Evolutionary conservation across 305 asterid genomes (phyloP).

Genomic region (Fraxinus latifolia): DNA sequence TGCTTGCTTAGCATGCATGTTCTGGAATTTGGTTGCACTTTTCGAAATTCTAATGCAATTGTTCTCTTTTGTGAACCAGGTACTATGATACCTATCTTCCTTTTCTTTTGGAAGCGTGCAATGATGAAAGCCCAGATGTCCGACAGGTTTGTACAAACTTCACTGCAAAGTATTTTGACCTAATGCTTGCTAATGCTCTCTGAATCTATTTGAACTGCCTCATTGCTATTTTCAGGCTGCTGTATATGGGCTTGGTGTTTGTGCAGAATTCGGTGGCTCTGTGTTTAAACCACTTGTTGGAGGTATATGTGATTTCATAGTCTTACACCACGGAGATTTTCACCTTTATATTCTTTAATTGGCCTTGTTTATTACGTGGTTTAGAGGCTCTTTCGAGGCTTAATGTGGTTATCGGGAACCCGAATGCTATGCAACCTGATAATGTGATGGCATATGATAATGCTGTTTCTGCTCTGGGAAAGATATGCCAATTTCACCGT

Average conservation of each 20-base stretch:
- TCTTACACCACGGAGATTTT: not conserved
- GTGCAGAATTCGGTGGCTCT: constrained; percentile 89
- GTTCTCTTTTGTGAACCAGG: constrained; percentile 43
- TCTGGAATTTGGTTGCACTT: constrained; percentile 14
- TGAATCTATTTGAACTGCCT: constrained; percentile 22
- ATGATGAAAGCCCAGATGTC: constrained; percentile 86
- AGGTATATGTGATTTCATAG: constrained; percentile 42
- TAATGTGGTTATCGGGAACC: constrained; percentile 70
- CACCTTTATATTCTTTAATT: not conserved
- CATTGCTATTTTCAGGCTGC: constrained; percentile 67
- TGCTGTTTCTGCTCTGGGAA: constrained; percentile 90
- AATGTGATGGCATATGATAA: constrained; percentile 89
- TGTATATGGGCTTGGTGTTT: constrained; percentile 93
- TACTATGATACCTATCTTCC: constrained; percentile 89
- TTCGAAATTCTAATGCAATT: constrained; percentile 9
- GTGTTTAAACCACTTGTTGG: constrained; percentile 82
- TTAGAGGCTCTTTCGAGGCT: constrained; percentile 92
- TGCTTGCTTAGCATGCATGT: constrained; percentile 13
- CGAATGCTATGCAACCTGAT: constrained; percentile 68
- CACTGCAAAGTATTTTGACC: not conserved
- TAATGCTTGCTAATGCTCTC: constrained; percentile 17
- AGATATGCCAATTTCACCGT: constrained; percentile 83
- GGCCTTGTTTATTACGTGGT: constrained; percentile 22
- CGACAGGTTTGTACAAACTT: constrained; percentile 61
- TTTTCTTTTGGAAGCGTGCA: constrained; percentile 94